These are phyloP conservation scores for Penicillium sp. DNA, from an alignment of 2,329 filamentous ascomycete genomes.

Conservation along the genomic window DNA sequence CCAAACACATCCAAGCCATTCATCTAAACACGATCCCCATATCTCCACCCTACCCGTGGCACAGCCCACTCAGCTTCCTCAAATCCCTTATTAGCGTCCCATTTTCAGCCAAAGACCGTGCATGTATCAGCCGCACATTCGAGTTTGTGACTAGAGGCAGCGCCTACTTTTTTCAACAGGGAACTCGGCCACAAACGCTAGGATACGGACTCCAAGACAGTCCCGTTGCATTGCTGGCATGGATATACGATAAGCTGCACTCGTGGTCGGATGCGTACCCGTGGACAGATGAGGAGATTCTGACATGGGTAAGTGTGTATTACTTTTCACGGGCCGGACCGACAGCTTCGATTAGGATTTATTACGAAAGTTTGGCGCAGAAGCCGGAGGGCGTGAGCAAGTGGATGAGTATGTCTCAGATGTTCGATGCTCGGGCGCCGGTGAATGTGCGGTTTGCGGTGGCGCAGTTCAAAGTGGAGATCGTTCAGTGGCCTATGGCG, in stretches of 20 bases:
- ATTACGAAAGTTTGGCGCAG: constrained; percentile 62
- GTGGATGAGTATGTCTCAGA: constrained; percentile 19
- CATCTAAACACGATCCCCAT: constrained; percentile 63
- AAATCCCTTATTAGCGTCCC: constrained; percentile 29
- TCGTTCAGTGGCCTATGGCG: constrained; percentile 49
- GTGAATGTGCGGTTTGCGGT: constrained; percentile 53
- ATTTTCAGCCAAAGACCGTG: constrained; percentile 28
- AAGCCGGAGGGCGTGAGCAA: constrained; percentile 6
- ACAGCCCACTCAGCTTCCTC: constrained; percentile 56
- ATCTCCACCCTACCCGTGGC: constrained; percentile 50
- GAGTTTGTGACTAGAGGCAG: constrained; percentile 26
- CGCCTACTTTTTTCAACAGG: constrained; percentile 60
- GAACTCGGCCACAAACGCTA: constrained; percentile 71
- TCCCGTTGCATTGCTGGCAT: constrained; percentile 69
- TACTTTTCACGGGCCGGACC: constrained; percentile 69
- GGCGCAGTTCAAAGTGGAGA: constrained; percentile 53
- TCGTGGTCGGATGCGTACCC: constrained; percentile 72
- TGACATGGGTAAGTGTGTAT: constrained; percentile 74
- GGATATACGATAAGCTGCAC: constrained; percentile 79
- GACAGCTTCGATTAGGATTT: constrained; percentile 67
- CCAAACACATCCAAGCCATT: constrained; percentile 56
- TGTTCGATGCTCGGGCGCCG: constrained; percentile 44
- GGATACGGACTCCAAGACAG: constrained; percentile 69
- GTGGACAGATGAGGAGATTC: constrained; percentile 74
- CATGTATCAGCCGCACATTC: constrained; percentile 20